Percentiles rank a stretch among this genome's conserved stretches.
Conservation (phyloP, 495 filamentous ascomycete genomes). For the Xylaria grammica region DNA sequence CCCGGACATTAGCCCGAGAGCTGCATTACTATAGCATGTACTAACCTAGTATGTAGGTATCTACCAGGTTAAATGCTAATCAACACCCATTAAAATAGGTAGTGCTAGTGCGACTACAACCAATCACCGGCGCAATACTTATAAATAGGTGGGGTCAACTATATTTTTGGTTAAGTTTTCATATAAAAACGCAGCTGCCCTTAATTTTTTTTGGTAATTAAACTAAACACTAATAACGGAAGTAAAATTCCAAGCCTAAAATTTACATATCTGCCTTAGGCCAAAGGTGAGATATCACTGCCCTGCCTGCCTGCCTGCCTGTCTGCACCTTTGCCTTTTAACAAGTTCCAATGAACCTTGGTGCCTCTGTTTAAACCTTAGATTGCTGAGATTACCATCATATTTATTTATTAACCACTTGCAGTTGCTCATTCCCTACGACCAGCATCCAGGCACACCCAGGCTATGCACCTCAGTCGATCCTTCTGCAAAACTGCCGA, state of each 20-base stretch:
- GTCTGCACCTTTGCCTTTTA: not conserved
- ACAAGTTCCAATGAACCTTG: too few relatives aligned
- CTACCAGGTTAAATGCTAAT: too few relatives aligned
- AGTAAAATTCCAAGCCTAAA: constrained; percentile 5
- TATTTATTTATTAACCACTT: too few relatives aligned
- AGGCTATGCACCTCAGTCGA: not conserved
- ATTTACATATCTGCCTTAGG: not conserved
- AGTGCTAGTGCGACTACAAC: not conserved
- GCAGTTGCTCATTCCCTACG: too few relatives aligned
- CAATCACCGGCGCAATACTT: not conserved
- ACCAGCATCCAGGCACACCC: not conserved
- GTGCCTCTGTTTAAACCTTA: too few relatives aligned
- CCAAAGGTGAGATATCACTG: too few relatives aligned
- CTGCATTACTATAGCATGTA: not conserved
- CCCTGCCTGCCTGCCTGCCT: not conserved
- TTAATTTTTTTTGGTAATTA: constrained; percentile 8
- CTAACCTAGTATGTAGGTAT: too few relatives aligned
- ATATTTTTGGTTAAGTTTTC: not conserved
- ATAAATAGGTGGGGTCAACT: not conserved
- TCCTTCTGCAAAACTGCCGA: not conserved
- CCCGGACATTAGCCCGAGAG: constrained; percentile 9
- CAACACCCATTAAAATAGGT: not conserved
- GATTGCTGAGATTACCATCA: too few relatives aligned
- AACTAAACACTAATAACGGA: constrained; percentile 11
- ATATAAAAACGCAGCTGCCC: not conserved